Evolutionary conservation across 495 filamentous ascomycete species (phyloP).

Genomic region (Sporormia fimetaria): DNA sequence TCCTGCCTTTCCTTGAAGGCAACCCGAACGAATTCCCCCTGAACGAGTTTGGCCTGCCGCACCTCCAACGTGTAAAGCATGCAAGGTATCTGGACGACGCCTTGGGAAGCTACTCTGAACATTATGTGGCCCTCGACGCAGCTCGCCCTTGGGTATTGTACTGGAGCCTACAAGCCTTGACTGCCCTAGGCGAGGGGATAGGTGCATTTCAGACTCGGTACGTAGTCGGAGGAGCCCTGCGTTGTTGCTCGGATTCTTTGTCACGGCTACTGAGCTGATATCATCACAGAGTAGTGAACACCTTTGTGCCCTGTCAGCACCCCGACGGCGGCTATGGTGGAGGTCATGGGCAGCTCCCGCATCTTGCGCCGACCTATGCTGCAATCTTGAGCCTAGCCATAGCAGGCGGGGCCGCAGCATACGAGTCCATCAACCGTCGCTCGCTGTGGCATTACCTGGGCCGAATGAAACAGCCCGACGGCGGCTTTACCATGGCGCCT

Average conservation of each 20-base stretch:
- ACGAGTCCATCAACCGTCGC: conserved; percentile 64
- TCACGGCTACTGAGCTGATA: conserved; percentile 9
- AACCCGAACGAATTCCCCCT: conserved; percentile 36
- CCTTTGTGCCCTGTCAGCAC: conserved; percentile 72
- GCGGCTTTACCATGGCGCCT: conserved; percentile 67
- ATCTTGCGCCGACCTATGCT: conserved; percentile 81
- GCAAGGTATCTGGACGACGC: conserved; percentile 59
- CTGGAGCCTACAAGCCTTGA: conserved; percentile 68
- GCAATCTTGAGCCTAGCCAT: conserved; percentile 64
- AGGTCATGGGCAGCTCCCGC: conserved; percentile 78
- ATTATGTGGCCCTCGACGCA: conserved; percentile 62
- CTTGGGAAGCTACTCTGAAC: conserved; percentile 52
- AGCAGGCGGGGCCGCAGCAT: conserved; percentile 60
- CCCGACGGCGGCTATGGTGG: conserved; percentile 79
- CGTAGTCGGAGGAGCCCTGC: too few relatives aligned
- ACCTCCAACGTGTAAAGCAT: conserved; percentile 58
- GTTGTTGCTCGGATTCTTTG: too few relatives aligned
- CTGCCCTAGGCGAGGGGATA: conserved; percentile 65
- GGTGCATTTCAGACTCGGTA: conserved; percentile 53
- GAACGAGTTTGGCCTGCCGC: conserved; percentile 62
- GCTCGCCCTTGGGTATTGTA: conserved; percentile 87
- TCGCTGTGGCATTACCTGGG: conserved; percentile 86
- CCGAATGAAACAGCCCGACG: conserved; percentile 67
- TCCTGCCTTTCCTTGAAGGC: conserved; percentile 54
- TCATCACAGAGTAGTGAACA: conserved; percentile 46